Percentiles rank a stretch among this genome's conserved stretches.
Evolutionary conservation across 768 basidiomycete genomes (phyloP).

Genomic region (Agaricus blazei): DNA sequence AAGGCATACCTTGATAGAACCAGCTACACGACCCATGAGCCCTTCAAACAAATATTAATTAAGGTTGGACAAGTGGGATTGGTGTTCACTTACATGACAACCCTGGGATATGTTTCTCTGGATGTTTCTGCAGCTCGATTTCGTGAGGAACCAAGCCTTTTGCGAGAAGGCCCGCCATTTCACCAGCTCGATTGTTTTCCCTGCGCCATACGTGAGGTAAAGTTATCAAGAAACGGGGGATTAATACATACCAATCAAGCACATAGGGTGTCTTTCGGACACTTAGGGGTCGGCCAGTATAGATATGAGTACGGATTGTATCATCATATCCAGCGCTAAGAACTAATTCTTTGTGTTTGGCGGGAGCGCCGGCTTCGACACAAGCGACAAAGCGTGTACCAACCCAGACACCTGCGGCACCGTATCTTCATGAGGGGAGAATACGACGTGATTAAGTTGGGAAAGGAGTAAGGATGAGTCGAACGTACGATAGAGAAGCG

Average conservation of each 20-base stretch:
- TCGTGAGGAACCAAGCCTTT: conserved; percentile 75
- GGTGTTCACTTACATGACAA: conserved; percentile 44
- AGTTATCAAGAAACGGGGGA: not conserved
- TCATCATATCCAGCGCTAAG: conserved; percentile 75
- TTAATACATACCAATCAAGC: conserved; percentile 49
- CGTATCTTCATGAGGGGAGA: conserved; percentile 43
- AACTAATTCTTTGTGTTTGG: conserved; percentile 64
- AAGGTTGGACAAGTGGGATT: not conserved
- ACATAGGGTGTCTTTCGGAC: conserved; percentile 82
- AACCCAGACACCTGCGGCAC: conserved; percentile 85
- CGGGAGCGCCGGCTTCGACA: conserved; percentile 75
- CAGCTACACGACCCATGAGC: conserved; percentile 79
- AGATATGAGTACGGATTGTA: conserved; percentile 63
- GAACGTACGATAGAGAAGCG: conserved; percentile 57
- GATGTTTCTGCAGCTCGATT: conserved; percentile 61
- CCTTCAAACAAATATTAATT: conserved; percentile 31
- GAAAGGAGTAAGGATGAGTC: not conserved
- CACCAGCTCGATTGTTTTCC: conserved; percentile 57
- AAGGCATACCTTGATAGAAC: conserved; percentile 41
- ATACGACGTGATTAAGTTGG: not conserved
- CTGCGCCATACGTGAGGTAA: conserved; percentile 21
- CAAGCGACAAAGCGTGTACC: conserved; percentile 85
- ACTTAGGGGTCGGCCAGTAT: conserved; percentile 75
- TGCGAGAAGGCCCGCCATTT: conserved; percentile 53
- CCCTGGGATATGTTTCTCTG: conserved; percentile 58